Evolutionary conservation across 805 yeast species (phyloP).

Genomic region (Wickerhamomyces xylosicus): DNA sequence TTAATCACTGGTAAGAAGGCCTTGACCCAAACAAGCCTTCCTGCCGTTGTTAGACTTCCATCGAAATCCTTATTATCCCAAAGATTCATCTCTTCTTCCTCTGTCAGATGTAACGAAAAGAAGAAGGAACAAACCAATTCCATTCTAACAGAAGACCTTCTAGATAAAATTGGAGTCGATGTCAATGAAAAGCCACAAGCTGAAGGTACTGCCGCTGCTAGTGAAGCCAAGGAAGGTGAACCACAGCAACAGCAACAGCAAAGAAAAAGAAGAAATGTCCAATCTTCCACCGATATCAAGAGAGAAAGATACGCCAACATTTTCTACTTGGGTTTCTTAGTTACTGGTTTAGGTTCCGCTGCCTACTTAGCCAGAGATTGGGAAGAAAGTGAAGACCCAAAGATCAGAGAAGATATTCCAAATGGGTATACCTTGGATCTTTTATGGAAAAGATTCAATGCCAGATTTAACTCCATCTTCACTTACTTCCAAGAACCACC

Average conservation of each 20-base stretch:
- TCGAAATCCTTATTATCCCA: not conserved
- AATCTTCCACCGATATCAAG: conserved; percentile 68
- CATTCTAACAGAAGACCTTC: conserved; percentile 69
- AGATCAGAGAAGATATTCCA: conserved; percentile 38
- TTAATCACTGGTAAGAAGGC: not conserved
- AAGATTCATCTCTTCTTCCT: conserved; percentile 13
- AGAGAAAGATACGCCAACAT: conserved; percentile 75
- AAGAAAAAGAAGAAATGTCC: conserved; percentile 38
- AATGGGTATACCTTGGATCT: conserved; percentile 61
- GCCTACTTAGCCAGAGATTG: conserved; percentile 78
- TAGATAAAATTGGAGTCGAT: conserved; percentile 80
- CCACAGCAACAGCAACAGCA: conserved; percentile 3
- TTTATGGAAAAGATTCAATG: conserved; percentile 58
- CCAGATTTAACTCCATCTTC: conserved; percentile 66
- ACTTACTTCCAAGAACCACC: conserved; percentile 89
- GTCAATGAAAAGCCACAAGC: conserved; percentile 23
- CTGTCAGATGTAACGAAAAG: conserved; percentile 8
- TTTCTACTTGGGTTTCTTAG: conserved; percentile 48
- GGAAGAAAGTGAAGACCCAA: conserved; percentile 65
- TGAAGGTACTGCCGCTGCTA: conserved; percentile 1
- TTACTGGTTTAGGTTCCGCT: conserved; percentile 39
- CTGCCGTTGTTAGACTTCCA: not conserved
- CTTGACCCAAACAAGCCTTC: not conserved
- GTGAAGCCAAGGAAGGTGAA: conserved; percentile 9
- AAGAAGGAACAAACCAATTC: conserved; percentile 28